These are phyloP conservation scores for Cystobasidium tubakii DNA, from an alignment of 768 basidiomycete species.

Conservation along the genomic window DNA sequence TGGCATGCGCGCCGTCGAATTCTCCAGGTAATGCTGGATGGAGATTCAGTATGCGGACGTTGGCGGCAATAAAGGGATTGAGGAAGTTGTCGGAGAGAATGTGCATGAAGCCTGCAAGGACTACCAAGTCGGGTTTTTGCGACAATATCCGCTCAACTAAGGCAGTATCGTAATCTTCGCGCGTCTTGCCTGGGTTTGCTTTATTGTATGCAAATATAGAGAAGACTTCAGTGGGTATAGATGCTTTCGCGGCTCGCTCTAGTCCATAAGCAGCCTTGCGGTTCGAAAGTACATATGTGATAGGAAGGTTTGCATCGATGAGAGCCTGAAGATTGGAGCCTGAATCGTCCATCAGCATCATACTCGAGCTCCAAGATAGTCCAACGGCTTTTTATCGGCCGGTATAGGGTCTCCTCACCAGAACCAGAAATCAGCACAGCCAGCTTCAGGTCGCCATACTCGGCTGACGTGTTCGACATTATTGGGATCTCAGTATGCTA, in stretches of 20 bases:
- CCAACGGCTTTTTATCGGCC: neutral
- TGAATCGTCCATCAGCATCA: slow-evolving; percentile 48
- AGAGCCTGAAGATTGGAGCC: slow-evolving; percentile 95
- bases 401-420: neutral
- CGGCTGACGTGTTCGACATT: neutral
- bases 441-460: neutral
- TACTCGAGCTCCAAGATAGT: neutral
- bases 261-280: slow-evolving; percentile 85
- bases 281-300: slow-evolving; percentile 82
- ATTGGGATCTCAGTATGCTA: too few relatives aligned
- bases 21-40: slow-evolving; percentile 92
- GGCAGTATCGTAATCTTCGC: slow-evolving; percentile 82
- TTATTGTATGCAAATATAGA: slow-evolving; percentile 79
- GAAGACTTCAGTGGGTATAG: slow-evolving; percentile 71
- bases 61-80: slow-evolving; percentile 53
- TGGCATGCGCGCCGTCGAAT: slow-evolving; percentile 86
- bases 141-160: slow-evolving; percentile 58
- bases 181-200: slow-evolving; percentile 63
- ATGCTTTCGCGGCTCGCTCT: slow-evolving; percentile 63
- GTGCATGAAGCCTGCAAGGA: slow-evolving; percentile 99
- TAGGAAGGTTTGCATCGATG: slow-evolving; percentile 71
- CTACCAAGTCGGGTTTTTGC: slow-evolving; percentile 67
- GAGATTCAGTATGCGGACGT: slow-evolving; percentile 84
- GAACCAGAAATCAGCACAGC: slow-evolving; percentile 31
- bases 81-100: slow-evolving; percentile 78